Evolutionary conservation across 352 stramenopile genomes (phyloP), one percentile per base, ranked within the genome.

Genomic region (Pythium rishiriense): DNA sequence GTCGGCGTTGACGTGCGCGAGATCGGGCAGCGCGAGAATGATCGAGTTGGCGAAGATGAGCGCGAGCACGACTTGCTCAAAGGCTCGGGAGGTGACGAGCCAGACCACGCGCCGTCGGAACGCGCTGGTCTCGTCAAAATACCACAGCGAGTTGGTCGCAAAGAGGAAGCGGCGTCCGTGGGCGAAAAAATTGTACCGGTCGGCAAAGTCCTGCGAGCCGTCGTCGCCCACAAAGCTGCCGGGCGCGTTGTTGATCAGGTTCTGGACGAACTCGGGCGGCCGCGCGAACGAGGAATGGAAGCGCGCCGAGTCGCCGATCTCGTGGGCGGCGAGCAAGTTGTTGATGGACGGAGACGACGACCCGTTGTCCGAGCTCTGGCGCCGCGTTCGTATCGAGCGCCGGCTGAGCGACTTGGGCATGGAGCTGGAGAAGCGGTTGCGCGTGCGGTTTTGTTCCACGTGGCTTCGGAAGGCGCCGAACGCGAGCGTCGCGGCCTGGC

Each of bases 1-100:
- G 35, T 71, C 45, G 2, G 42, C 47, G 37, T 83, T 62, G 6
- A 85, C 70, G 46, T 86, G 55, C 26, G 70, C 69, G 28, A 87
- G 77, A 52, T 94, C 86, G 9, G 82, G 79, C 55, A 91, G 68
- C 14, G 76, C 86, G 19, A 97, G 79, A 37, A 91, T 75, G 25
- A 96, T 72, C 7, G 83, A 92, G 67, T 94, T 95, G 41, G 87
- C 73, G 12, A 89, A 58, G 59, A 97, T 94, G 42, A 93, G 69
- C 15, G 75, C 48, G 21, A 97, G 71, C 47, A 94, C 88, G 41
- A 94, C 64, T 7, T 68, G 69, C 58, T 94, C 82, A 63, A 97
- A 96, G 33, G 56, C 22, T 21, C 66, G 69, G 7, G 70, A 90
- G 21, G 77, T 86, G 25, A 83, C 68, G 57, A 81, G 60, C 73